These are phyloP conservation scores for Hypoxylon sp. DNA, from an alignment of 2,329 filamentous ascomycete species.

Conservation along the genomic window DNA sequence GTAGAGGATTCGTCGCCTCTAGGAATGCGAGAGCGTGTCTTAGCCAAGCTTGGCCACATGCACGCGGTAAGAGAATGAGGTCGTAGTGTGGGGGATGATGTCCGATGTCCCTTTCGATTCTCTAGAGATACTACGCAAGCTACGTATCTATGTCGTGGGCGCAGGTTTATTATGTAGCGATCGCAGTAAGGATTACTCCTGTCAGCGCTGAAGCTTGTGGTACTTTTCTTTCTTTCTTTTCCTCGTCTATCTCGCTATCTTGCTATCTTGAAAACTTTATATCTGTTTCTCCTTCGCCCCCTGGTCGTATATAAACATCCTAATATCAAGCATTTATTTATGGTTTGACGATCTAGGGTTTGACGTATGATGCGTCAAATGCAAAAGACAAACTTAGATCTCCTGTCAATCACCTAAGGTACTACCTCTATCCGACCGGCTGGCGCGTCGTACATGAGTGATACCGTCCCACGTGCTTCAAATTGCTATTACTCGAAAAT, in stretches of 20 bases:
- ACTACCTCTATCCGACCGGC: slow-evolving; percentile 10
- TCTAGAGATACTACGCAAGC: slow-evolving; percentile 14
- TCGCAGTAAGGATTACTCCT: slow-evolving; percentile 5
- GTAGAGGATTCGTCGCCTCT: slow-evolving; percentile 13
- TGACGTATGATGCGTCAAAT: slow-evolving; percentile 26
- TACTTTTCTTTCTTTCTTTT: slow-evolving; percentile 22
- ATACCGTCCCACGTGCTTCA: slow-evolving; percentile 18
- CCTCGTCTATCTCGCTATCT: slow-evolving; percentile 8
- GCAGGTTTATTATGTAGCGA: slow-evolving; percentile 13
- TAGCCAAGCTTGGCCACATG: slow-evolving; percentile 13
- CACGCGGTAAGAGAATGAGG: slow-evolving; percentile 27
- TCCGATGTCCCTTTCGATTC: neutral
- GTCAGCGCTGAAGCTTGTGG: slow-evolving; percentile 31
- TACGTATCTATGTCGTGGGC: slow-evolving; percentile 26
- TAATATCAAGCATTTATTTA: slow-evolving; percentile 7
- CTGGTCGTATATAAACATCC: slow-evolving; percentile 2
- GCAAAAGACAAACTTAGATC: slow-evolving; percentile 27
- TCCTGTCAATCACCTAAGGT: slow-evolving; percentile 11
- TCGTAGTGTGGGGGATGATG: slow-evolving; percentile 22
- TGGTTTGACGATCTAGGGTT: slow-evolving; percentile 35
- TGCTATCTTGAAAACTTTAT: slow-evolving; percentile 9
- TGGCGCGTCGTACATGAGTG: slow-evolving; percentile 31
- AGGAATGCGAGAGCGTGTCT: slow-evolving; percentile 28
- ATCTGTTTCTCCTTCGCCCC: slow-evolving; percentile 14
- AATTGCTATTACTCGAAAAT: slow-evolving; percentile 41